Evolutionary conservation across 257 asterid species (phyloP), one percentile per base, ranked within the genome.

Genomic region (Solanum pimpinellifolium): DNA sequence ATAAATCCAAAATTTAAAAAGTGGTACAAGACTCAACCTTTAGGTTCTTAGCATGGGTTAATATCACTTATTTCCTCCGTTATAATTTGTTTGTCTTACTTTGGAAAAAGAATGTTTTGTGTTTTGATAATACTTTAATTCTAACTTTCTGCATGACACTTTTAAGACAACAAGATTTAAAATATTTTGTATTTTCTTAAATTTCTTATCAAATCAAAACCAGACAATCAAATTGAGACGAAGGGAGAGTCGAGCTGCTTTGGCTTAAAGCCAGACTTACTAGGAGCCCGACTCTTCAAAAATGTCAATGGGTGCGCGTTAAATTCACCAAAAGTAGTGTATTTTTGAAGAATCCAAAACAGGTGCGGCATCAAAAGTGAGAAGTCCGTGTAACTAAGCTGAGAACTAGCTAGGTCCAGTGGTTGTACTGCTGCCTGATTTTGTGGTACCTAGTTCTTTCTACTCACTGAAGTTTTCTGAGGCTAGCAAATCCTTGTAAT

Each of bases 141-240:
- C n/a, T 60, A 60, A 21, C 3, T 21, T 60, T 60, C 14, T 4
- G 23, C 3, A 2, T 21, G 27, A 60, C 3, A 60, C 1, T 5
- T 60, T 59, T 21, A 59, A 59, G 0, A 21, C 3, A 1, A 52
- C 1, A 16, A 52, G 3, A 23, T 10, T 23, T 0, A 66, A 1
- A 66, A 25, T 0, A 2, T 0, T 1, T 13, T 1, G 0, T 12
- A 66, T 16, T 25, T 66, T 12, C 5, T 66, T 12, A 27, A 6
- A 12, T 2, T 27, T 11, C 7, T 4, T 11, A 0, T n/a, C 33
- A 10, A n/a, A 6, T 62, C 29, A 62, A 62, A 62, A n/a, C 7
- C 14, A n/a, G 10, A 27, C 0, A 66, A 66, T 0, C 3, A 66
- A 66, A 25, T 27, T 66, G 73, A 25, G 5, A 66, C 0, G 18